Evolutionary conservation across 2,329 filamentous ascomycete species (phyloP).

Genomic region (Fusarium sp.): DNA sequence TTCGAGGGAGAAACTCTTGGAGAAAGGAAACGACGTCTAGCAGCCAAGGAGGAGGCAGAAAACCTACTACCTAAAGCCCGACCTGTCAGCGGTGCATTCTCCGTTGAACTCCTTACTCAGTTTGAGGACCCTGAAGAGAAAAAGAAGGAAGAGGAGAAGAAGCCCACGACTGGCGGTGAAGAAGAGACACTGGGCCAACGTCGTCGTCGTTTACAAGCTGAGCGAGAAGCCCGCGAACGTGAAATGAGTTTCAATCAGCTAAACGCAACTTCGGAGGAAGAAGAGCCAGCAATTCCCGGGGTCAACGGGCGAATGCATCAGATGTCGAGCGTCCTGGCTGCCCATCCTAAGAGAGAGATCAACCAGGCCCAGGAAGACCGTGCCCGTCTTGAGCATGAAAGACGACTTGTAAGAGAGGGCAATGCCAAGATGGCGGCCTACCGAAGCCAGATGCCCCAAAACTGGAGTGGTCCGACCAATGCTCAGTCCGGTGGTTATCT

Average conservation of each 20-base stretch:
- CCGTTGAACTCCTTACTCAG: slow-evolving; percentile 75
- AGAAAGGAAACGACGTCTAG: slow-evolving; percentile 74
- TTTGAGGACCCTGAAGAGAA: slow-evolving; percentile 67
- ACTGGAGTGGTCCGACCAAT: slow-evolving; percentile 51
- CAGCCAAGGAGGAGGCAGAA: slow-evolving; percentile 64
- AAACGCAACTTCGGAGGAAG: slow-evolving; percentile 27
- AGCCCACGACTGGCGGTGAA: slow-evolving; percentile 57
- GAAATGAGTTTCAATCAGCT: slow-evolving; percentile 61
- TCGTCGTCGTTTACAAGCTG: slow-evolving; percentile 78
- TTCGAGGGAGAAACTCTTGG: slow-evolving; percentile 75
- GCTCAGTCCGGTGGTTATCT: slow-evolving; percentile 62
- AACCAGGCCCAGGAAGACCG: slow-evolving; percentile 60
- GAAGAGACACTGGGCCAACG: slow-evolving; percentile 86
- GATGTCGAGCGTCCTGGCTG: slow-evolving; percentile 70
- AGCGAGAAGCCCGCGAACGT: slow-evolving; percentile 72
- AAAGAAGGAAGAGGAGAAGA: slow-evolving; percentile 55
- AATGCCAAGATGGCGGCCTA: slow-evolving; percentile 64
- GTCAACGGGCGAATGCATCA: slow-evolving; percentile 58
- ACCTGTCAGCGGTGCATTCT: slow-evolving; percentile 75
- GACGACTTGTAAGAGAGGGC: slow-evolving; percentile 57
- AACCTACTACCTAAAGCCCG: slow-evolving; percentile 65
- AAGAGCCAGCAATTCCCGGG: slow-evolving; percentile 22
- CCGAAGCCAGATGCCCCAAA: slow-evolving; percentile 64
- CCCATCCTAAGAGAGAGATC: slow-evolving; percentile 57
- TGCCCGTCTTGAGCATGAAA: slow-evolving; percentile 58